Evolutionary conservation across 176 grass and related monocot genomes (phyloP), one percentile per base, ranked within the genome.

Genomic region (Chloris gayana): DNA sequence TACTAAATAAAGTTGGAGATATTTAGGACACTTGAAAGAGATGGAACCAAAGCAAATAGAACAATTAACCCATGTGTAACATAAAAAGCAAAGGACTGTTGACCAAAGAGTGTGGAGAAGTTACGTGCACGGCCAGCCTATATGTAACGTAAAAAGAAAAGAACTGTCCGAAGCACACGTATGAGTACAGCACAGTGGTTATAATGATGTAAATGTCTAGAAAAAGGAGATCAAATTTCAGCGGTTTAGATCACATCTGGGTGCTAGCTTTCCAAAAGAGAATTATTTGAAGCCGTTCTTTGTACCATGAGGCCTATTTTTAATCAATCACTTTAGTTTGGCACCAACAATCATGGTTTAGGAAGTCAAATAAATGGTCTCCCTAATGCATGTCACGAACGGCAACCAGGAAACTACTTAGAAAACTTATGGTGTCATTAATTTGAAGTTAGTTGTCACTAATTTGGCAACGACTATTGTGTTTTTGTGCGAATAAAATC

Each of bases 201-300:
- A 73, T 42, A 37, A 44, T 35, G 31, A 32, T 68, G 50, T 39
- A 59, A 67, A 50, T 30, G 68, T 58, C 1, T 69, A 24, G 19
- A 13, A 70, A 64, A 54, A 82, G 61, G 41, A 73, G 58, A 79
- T 66, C 68, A 69, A 68, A 69, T 14, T 83, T 83, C 2, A 58
- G 67, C 42, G 79, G 73, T 27, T 27, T 15, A 72, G 66, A 46
- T 72, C 35, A 7, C 25, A 34, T 12, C 21, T 59, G 46, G 14
- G 27, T 19, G 2, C 61, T 30, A 50, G 41, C 80, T 27, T 83
- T 87, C 68, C 0, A 74, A 82, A 76, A 67, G 76, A 64, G 22
- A 41, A 12, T 18, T 27, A 31, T 72, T 74, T 72, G 13, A 6
- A 78, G 68, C 86, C 80, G 50, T 87, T 78, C 79, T 82, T 82